phyloP scores from a whole-genome alignment of 768 basidiomycete species.

The Tulasnella sp. region DNA sequence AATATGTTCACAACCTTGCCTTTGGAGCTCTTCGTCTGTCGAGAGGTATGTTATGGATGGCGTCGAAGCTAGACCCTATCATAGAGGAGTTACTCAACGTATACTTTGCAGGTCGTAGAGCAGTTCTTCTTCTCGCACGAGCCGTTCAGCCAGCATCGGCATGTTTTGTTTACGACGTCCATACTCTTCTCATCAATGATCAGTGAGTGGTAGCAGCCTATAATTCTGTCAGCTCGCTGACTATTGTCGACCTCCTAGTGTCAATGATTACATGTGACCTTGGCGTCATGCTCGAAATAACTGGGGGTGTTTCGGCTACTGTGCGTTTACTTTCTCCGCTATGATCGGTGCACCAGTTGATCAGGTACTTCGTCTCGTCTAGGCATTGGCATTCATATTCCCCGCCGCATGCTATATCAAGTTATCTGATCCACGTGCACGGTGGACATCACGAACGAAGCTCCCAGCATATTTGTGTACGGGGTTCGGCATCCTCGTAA shows the following conservation, averaged over 20 bases:
- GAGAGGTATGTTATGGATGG: conserved; percentile 53
- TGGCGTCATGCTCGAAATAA: conserved; percentile 96
- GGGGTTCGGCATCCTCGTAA: conserved; percentile 61
- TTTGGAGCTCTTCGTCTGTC: conserved; percentile 90
- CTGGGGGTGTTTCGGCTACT: conserved; percentile 86
- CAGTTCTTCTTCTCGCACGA: conserved; percentile 92
- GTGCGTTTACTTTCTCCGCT: neutral
- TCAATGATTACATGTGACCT: conserved; percentile 90
- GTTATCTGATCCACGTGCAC: conserved; percentile 42
- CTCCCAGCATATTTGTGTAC: conserved; percentile 66
- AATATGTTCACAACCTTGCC: conserved; percentile 99
- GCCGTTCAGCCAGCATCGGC: conserved; percentile 67
- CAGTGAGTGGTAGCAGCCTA: conserved; percentile 50
- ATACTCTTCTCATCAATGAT: conserved; percentile 75
- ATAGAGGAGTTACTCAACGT: too few relatives aligned
- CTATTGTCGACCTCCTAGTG: conserved; percentile 38
- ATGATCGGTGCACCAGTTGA: neutral
- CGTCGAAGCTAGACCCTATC: neutral
- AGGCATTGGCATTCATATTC: conserved; percentile 82
- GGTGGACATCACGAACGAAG: conserved; percentile 61
- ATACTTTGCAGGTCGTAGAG: conserved; percentile 96
- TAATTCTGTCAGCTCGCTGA: neutral
- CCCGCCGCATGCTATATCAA: conserved; percentile 80
- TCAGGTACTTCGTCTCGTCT: neutral
- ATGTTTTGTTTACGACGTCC: conserved; percentile 80